A percentile compares a stretch with the other conserved stretches of the same genome.
Evolutionary conservation across 169 alveolate species (phyloP).

Genomic region (Plasmodium berghei): DNA sequence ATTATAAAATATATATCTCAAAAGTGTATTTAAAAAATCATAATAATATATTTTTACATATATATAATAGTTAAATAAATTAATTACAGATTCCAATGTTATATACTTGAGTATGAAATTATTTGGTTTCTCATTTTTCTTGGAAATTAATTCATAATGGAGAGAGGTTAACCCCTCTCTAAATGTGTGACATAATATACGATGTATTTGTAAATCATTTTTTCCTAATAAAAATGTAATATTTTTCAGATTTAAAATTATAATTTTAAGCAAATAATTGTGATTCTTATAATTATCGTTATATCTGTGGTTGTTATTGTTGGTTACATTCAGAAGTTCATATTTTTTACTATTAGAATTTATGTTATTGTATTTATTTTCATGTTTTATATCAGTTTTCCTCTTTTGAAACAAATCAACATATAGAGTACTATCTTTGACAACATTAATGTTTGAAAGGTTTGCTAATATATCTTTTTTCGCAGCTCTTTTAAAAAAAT

Average conservation of each 20-base stretch:
- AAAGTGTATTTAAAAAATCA: slow-evolving; percentile 10
- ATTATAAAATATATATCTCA: background rate
- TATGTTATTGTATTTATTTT: no score
- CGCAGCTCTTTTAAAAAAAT: slow-evolving; percentile 8
- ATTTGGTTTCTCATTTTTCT: background rate
- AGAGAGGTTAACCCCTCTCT: background rate
- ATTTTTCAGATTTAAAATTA: slow-evolving; percentile 9
- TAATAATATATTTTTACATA: slow-evolving; percentile 4
- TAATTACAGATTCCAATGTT: slow-evolving; percentile 9
- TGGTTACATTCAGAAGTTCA: no score
- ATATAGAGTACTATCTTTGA: no score
- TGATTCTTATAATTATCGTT: no score
- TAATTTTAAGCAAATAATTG: background rate
- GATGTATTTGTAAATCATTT: background rate
- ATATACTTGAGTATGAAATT: background rate
- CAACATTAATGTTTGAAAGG: background rate
- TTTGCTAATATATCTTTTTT: slow-evolving; percentile 5
- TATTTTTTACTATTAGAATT: no score
- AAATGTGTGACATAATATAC: background rate
- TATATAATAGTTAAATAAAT: slow-evolving; percentile 22
- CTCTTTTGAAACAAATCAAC: no score
- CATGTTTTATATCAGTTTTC: no score
- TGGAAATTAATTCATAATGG: background rate
- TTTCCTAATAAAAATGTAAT: slow-evolving; percentile 1
- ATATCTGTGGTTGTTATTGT: no score